These are phyloP conservation scores for Neofusicoccum sp. DNA, from an alignment of 2,329 filamentous ascomycete species.

Conservation along the genomic window DNA sequence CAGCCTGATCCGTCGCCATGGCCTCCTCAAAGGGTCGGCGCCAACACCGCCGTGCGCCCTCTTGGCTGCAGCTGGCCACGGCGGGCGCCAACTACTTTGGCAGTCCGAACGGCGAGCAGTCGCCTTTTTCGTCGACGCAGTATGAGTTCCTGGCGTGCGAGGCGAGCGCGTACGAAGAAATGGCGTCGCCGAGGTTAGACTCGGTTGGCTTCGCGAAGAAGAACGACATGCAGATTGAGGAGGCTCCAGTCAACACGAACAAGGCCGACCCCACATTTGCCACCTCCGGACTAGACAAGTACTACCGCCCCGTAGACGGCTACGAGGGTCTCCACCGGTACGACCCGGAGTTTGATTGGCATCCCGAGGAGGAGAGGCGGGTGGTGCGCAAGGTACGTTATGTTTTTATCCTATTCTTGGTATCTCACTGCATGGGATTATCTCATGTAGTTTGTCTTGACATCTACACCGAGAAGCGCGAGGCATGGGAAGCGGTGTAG, in stretches of 20 bases:
- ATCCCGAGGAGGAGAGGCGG: slow-evolving; percentile 54
- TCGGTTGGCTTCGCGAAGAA: slow-evolving; percentile 15
- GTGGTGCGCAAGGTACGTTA: slow-evolving; percentile 54
- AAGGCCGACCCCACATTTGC: slow-evolving; percentile 27
- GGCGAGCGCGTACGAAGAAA: slow-evolving; percentile 15
- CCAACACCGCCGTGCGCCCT: slow-evolving; percentile 5
- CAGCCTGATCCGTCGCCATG: too few relatives aligned
- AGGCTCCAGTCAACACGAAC: background rate
- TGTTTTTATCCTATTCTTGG: too few relatives aligned
- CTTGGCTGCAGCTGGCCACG: slow-evolving; percentile 11
- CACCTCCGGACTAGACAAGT: slow-evolving; percentile 33
- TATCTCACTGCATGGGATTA: background rate
- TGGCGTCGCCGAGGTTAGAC: slow-evolving; percentile 10
- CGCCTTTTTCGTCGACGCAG: slow-evolving; percentile 12
- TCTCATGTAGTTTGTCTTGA: background rate
- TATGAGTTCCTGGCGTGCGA: slow-evolving; percentile 8
- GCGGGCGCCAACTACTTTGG: background rate
- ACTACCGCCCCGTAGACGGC: slow-evolving; percentile 52
- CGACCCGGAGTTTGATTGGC: slow-evolving; percentile 58
- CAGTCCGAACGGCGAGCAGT: background rate
- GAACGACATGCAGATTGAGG: slow-evolving; percentile 11
- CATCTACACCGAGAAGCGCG: background rate
- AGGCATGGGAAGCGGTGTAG: background rate
- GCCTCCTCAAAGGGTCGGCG: slow-evolving; percentile 3
- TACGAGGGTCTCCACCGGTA: slow-evolving; percentile 62